A percentile compares a stretch with the other conserved stretches of the same genome.
These are phyloP conservation scores for Gyromitra esculenta DNA, from an alignment of 2,329 filamentous ascomycete species.

Conservation along the genomic window DNA sequence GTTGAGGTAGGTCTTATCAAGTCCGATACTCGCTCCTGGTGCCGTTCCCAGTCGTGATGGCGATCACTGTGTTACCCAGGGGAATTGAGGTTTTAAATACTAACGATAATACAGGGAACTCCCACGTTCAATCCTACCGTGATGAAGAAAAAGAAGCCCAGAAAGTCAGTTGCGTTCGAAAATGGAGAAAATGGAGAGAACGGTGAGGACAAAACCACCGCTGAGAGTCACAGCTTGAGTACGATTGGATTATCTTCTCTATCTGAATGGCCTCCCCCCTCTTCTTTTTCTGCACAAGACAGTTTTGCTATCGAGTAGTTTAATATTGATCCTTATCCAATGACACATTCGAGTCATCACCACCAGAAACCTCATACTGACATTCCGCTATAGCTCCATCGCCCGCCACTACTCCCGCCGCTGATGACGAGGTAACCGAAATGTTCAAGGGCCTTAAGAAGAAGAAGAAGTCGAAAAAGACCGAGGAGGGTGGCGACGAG, in stretches of 20 bases:
- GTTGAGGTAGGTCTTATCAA: slow-evolving; percentile 21
- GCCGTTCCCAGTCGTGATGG: slow-evolving; percentile 48
- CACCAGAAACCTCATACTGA: not conserved
- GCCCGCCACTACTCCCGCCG: slow-evolving; percentile 7
- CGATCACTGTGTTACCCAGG: slow-evolving; percentile 53
- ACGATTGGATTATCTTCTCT: slow-evolving; percentile 57
- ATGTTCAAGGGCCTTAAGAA: slow-evolving; percentile 74
- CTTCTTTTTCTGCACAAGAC: not conserved
- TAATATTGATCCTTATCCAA: not conserved
- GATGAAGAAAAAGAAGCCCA: slow-evolving; percentile 55
- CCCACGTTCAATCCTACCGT: slow-evolving; percentile 55
- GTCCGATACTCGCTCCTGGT: slow-evolving; percentile 1
- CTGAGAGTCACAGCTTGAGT: slow-evolving; percentile 79
- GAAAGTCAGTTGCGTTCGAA: slow-evolving; percentile 60
- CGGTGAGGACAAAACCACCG: slow-evolving; percentile 80
- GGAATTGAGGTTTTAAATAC: slow-evolving; percentile 12
- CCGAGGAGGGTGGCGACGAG: slow-evolving; percentile 67
- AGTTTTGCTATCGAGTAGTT: not conserved
- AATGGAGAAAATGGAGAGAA: slow-evolving; percentile 79
- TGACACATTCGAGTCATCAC: not conserved
- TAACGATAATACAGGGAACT: slow-evolving; percentile 49
- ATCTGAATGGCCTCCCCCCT: not conserved
- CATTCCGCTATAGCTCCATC: slow-evolving; percentile 1
- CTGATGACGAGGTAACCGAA: slow-evolving; percentile 61
- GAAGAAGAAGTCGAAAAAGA: slow-evolving; percentile 59